Evolutionary conservation across 108 stramenopile genomes (phyloP).

Genomic region (Chaetoceros muelleri): DNA sequence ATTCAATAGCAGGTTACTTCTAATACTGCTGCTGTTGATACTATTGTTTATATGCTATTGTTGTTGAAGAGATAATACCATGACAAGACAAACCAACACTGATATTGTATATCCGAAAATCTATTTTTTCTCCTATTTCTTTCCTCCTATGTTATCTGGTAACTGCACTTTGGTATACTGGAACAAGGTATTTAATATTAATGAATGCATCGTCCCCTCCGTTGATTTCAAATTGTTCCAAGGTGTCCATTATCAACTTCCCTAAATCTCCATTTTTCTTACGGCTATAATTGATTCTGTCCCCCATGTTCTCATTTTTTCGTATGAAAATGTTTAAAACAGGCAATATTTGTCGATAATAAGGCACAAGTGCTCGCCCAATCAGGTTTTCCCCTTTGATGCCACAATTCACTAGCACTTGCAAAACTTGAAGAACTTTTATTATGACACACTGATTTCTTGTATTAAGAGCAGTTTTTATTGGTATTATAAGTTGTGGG

Average conservation of each 20-base stretch:
- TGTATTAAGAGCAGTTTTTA: conserved; percentile 86
- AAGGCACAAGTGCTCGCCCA: conserved; percentile 82
- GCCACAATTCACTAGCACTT: conserved; percentile 75
- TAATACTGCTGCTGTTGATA: no score
- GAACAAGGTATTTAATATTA: conserved; percentile 79
- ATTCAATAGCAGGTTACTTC: no score
- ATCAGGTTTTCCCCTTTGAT: conserved; percentile 64
- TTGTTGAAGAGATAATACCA: no score
- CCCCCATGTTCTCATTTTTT: conserved; percentile 72
- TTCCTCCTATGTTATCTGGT: neutral
- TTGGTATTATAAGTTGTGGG: conserved; percentile 81
- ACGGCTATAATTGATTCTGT: conserved; percentile 78
- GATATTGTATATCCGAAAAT: no score
- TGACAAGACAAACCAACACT: neutral
- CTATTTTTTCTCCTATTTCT: neutral
- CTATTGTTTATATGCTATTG: no score
- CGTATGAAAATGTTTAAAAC: conserved; percentile 74
- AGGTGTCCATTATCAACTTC: conserved; percentile 68
- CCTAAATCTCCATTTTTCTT: conserved; percentile 67
- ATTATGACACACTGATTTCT: conserved; percentile 71
- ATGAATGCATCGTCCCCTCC: conserved; percentile 84
- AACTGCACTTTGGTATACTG: conserved; percentile 45
- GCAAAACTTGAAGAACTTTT: conserved; percentile 78
- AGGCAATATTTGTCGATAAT: conserved; percentile 83
- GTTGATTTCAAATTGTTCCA: conserved; percentile 71